Evolutionary conservation across 2,329 filamentous ascomycete genomes (phyloP).

Genomic region (Nothomitra cinnamomea): DNA sequence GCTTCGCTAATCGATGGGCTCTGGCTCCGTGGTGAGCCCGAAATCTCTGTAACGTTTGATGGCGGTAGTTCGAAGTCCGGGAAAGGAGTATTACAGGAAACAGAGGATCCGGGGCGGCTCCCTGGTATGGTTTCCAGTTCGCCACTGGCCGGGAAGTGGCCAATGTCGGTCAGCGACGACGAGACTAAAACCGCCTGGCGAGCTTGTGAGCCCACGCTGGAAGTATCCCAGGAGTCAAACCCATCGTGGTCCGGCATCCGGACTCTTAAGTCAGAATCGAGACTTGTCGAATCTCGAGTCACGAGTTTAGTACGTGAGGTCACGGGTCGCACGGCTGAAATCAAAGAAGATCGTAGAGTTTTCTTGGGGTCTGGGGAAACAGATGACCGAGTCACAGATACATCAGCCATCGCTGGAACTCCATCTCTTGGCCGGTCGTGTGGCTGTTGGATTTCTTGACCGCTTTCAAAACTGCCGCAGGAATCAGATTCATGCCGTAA

Average conservation of each 20-base stretch:
- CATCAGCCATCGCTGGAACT: background rate
- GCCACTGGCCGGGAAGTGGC: slow-evolving; percentile 17
- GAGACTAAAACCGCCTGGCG: slow-evolving; percentile 39
- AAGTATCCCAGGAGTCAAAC: slow-evolving; percentile 64
- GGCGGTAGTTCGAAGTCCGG: slow-evolving; percentile 37
- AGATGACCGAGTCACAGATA: background rate
- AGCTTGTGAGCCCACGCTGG: slow-evolving; percentile 44
- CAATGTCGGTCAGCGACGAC: slow-evolving; percentile 25
- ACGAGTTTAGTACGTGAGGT: slow-evolving; percentile 10
- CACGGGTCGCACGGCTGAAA: slow-evolving; percentile 9
- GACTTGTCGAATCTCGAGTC: slow-evolving; percentile 9
- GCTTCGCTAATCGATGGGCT: slow-evolving; percentile 35
- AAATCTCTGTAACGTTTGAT: slow-evolving; percentile 20
- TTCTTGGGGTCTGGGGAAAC: slow-evolving; percentile 8
- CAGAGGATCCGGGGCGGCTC: slow-evolving; percentile 49
- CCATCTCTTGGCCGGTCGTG: background rate
- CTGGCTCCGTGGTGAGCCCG: slow-evolving; percentile 4
- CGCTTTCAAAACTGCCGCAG: background rate
- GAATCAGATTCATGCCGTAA: background rate
- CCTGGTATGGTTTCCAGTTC: slow-evolving; percentile 55
- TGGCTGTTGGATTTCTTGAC: background rate
- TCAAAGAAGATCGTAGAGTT: slow-evolving; percentile 11
- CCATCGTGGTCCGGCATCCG: slow-evolving; percentile 34
- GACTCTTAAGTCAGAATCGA: slow-evolving; percentile 9
- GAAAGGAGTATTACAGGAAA: slow-evolving; percentile 23